Conservation (phyloP, 2,329 filamentous ascomycete species). For the Paecilomyces sp. region DNA sequence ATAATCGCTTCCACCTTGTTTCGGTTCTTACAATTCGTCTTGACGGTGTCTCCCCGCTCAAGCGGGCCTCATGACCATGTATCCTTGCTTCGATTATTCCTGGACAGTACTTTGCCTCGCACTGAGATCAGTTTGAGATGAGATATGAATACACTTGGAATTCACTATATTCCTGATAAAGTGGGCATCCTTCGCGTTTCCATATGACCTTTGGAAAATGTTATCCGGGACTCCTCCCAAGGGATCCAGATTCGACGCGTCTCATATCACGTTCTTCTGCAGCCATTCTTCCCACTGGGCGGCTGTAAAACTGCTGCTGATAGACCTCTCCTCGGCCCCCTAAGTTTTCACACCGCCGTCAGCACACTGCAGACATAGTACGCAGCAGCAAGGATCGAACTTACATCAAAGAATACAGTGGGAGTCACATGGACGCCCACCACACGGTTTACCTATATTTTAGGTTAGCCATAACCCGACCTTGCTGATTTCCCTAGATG, state of each 20-base stretch:
- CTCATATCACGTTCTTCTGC: conserved; percentile 53
- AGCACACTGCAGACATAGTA: conserved; percentile 7
- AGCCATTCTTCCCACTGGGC: conserved; percentile 86
- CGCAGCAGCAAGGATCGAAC: conserved; percentile 6
- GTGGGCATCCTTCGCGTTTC: not conserved
- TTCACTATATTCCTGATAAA: not conserved
- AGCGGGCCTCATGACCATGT: conserved; percentile 1
- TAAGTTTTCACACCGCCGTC: conserved; percentile 16
- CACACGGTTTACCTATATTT: conserved; percentile 51
- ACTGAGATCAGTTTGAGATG: not conserved
- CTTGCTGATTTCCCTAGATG: not conserved
- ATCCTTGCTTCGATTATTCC: conserved; percentile 1
- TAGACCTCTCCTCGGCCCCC: conserved; percentile 67
- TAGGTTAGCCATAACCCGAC: conserved; percentile 9
- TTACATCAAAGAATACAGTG: conserved; percentile 75
- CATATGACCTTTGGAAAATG: not conserved
- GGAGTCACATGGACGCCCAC: conserved; percentile 85
- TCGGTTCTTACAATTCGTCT: not conserved
- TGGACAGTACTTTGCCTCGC: conserved; percentile 2
- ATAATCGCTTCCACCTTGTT: conserved; percentile 10
- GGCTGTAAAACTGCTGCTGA: conserved; percentile 69
- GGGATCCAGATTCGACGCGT: not conserved
- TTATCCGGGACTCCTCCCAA: not conserved
- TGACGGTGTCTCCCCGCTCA: conserved; percentile 10
- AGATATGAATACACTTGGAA: not conserved